Conservation (phyloP, 257 asterid species). For the Solanum megistacrolobum region DNA sequence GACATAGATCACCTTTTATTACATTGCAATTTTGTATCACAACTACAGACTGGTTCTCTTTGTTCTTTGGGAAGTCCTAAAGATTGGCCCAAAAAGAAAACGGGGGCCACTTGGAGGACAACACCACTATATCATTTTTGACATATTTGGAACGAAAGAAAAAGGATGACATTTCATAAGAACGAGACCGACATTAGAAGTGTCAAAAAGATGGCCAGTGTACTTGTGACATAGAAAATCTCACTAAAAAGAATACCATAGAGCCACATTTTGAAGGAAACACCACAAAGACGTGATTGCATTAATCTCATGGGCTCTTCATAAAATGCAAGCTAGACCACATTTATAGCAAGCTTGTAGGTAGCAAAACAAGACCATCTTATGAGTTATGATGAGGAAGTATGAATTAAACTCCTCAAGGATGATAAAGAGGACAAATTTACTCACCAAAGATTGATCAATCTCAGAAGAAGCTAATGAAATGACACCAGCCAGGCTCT, state of each 20-base stretch:
- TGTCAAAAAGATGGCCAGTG: neutral
- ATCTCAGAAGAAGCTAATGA: slow-evolving; percentile 71
- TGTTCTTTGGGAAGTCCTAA: neutral
- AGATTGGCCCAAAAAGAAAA: neutral
- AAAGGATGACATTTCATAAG: neutral
- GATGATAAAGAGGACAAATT: neutral
- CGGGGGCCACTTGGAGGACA: neutral
- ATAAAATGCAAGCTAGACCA: neutral
- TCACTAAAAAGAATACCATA: neutral
- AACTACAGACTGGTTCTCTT: neutral
- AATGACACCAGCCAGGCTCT: slow-evolving; percentile 80
- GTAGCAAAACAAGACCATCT: neutral
- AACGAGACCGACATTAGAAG: neutral
- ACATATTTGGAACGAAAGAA: neutral
- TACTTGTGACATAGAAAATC: neutral
- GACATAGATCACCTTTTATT: neutral
- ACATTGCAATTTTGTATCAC: neutral
- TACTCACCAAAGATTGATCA: slow-evolving; percentile 68
- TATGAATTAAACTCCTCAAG: neutral
- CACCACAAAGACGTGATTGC: neutral
- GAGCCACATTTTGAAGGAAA: neutral
- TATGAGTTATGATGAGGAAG: neutral
- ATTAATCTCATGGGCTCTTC: neutral
- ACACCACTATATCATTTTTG: neutral
- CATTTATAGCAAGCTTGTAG: neutral